Evolutionary conservation across 75 land plant species (phyloP), one percentile per base, ranked within the genome.

Genomic region (Adiantum capillusveneris): DNA sequence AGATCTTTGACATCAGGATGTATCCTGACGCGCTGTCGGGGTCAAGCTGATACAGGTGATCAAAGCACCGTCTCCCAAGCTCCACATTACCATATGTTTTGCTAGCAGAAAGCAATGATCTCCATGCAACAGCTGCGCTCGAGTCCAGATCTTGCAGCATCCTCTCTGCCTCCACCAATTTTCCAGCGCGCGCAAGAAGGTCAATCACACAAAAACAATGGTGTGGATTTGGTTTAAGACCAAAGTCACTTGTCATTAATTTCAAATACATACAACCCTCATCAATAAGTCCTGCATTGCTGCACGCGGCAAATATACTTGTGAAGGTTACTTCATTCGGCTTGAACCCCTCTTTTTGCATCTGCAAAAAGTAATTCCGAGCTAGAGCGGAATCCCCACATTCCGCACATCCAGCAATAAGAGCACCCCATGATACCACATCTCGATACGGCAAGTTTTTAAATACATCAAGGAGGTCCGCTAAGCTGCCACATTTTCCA

Each of bases 371-470:
- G 31, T 29, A 53, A 30, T 58, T 53, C 6, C 79, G 31, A 44
- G 79, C 79, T 20, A 61, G 42, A 14, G 27, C n/a, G 9, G 79
- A 57, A 43, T 42, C 31, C 22, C 83, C 83, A 74, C 80, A 76
- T 25, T 58, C 44, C 12, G 77, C 87, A 24, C 77, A 43, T 3
- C 62, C 75, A 24, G 80, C 70, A 25, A 84, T 83, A 48, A 83
- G 60, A 67, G 69, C 65, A n/a, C 80, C 83, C 83, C 86, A 86
- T 9, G 90, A 68, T 44, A 86, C 63, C 0, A 80, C 57, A 44
- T 83, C 73, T 46, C 57, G 77, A 30, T 75, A 46, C 0, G 31
- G 26, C 59, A 77, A 74, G 28, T 64, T 61, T n/a, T 78, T 65
- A 42, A 83, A 86, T 9, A 80, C 59, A 63, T 70, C 63, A 49